phyloP scores from a whole-genome alignment of 2,329 filamentous ascomycete genomes.

The Arthrinium phaeospermum region DNA sequence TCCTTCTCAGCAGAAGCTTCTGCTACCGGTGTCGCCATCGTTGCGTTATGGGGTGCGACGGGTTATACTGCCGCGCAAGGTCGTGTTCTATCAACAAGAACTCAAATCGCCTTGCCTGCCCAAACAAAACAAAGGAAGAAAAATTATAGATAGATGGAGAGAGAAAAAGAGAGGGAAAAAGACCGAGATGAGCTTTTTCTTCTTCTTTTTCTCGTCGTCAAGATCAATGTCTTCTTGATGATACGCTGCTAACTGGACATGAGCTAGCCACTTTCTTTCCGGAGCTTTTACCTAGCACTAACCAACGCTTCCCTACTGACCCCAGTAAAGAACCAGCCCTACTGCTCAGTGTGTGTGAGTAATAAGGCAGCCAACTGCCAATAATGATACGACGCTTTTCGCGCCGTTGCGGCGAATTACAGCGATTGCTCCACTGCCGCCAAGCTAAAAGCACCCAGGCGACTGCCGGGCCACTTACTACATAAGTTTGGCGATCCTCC shows the following conservation, averaged over 20 bases:
- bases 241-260: slow-evolving; percentile 1
- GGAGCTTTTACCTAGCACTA: neutral
- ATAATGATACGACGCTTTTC: neutral
- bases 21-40: slow-evolving; percentile 5
- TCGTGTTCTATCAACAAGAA: neutral
- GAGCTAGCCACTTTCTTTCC: neutral
- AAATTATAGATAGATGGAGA: neutral
- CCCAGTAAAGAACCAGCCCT: neutral
- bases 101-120: neutral
- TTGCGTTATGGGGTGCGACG: neutral
- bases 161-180: neutral
- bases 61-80: neutral
- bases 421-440: neutral
- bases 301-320: neutral
- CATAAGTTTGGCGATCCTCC: neutral
- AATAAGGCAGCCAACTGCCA: neutral
- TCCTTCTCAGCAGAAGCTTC: slow-evolving; percentile 49
- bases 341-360: neutral
- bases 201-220: neutral
- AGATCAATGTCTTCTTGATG: neutral
- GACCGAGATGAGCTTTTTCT: neutral
- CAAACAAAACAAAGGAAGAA: neutral
- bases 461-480: neutral
- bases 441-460: neutral
- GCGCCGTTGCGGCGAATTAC: neutral